Evolutionary conservation across 257 asterid genomes (phyloP).

Genomic region (Euphrasia confusa): DNA sequence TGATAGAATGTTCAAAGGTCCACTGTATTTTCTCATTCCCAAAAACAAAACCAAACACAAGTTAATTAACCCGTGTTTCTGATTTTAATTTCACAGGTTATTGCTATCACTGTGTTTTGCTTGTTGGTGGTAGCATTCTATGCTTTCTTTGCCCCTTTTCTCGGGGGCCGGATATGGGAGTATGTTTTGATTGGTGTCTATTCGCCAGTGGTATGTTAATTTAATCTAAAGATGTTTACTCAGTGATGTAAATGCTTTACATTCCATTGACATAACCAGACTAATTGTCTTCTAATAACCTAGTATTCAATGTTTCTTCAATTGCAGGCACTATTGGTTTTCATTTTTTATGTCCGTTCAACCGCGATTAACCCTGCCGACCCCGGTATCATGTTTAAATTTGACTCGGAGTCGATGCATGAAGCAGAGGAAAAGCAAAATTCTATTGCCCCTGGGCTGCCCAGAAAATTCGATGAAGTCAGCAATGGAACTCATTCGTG

Average conservation of each 20-base stretch:
- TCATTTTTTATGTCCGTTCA: conserved; percentile 79
- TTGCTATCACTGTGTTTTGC: conserved; percentile 89
- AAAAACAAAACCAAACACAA: neutral
- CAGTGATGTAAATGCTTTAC: conserved; percentile 14
- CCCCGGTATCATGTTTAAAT: conserved; percentile 88
- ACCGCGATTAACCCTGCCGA: conserved; percentile 99
- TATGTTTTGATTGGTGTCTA: conserved; percentile 63
- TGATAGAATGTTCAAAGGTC: no score
- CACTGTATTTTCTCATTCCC: no score
- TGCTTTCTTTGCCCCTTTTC: conserved; percentile 95
- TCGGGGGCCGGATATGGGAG: conserved; percentile 88
- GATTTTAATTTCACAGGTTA: conserved; percentile 49
- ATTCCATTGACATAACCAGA: neutral
- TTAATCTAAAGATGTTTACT: conserved; percentile 17
- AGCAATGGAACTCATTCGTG: conserved; percentile 66
- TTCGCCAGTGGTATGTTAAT: conserved; percentile 84
- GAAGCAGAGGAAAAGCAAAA: conserved; percentile 44
- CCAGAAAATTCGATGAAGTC: conserved; percentile 60
- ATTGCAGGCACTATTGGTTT: conserved; percentile 79
- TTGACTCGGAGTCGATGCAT: conserved; percentile 46
- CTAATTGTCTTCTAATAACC: neutral
- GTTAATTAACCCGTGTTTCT: conserved; percentile 8
- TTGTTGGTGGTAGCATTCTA: conserved; percentile 85
- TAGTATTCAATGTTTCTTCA: conserved; percentile 12
- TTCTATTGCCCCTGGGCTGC: conserved; percentile 38